Evolutionary conservation across 164 flowering plant genomes (phyloP), one percentile per base, ranked within the genome.

Genomic region (Sedum album): DNA sequence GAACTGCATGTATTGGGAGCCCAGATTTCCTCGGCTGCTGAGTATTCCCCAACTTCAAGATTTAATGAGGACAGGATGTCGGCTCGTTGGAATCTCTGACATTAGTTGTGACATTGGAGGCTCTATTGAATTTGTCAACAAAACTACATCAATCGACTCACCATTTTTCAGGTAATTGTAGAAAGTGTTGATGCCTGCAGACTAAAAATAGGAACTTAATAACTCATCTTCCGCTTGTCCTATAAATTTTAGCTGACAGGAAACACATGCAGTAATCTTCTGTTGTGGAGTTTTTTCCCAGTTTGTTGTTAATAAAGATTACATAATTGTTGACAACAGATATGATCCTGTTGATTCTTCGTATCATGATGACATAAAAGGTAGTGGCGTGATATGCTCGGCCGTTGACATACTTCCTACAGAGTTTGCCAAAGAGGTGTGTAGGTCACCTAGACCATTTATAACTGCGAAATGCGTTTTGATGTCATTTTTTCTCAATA

Each of bases 1-100:
- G 20, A 95, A 95, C 77, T 92, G 98, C 83, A 90, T 95, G 86
- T 95, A 95, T 67, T 95, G 99, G 99, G 99, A 95, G 81, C 82
- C 74, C 80, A 84, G 99, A 72, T 95, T 86, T 77, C 97, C 99
- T 55, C 84, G 83, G 48, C 77, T 95, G 76, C 77, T 95, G 84
- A 92, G 80, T 74, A 82, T 75, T 20, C 53, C 79, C 77, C 97
- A 92, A 78, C 75, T 95, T 69, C 88, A 81, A 76, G 88, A 83
- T 53, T 69, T 92, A 60, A 78, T 70, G 75, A 80, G 65, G 62
- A 88, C 79, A 64, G 86, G 89, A 70, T 74, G 91, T 72, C 95
- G 83, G 30, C 96, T 95, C 49, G 77, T 90, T 77, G 99, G 99
- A 68, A 78, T 92, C 63, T 76, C 84, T 71, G 99, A 95, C 78